Evolutionary conservation across 73 alveolate species (phyloP).

Genomic region (Paramecium caudatum): DNA sequence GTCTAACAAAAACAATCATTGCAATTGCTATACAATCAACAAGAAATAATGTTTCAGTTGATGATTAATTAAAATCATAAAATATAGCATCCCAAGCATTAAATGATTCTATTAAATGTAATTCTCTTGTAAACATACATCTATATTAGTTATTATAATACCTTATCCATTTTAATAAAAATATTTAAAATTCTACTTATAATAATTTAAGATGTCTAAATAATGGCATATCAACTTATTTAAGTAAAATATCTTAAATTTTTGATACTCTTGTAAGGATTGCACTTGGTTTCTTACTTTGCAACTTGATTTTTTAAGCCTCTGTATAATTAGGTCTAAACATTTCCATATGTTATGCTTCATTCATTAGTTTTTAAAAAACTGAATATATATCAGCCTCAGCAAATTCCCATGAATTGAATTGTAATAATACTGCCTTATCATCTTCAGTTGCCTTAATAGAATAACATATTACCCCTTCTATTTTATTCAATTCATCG

Average conservation of each 20-base stretch:
- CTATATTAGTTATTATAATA: not conserved
- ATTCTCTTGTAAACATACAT: conserved; percentile 77
- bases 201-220: conserved; percentile 73
- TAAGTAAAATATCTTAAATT: conserved; percentile 64
- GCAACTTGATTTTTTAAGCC: conserved; percentile 58
- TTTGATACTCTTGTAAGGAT: conserved; percentile 70
- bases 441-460: conserved; percentile 60
- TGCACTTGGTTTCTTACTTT: conserved; percentile 74
- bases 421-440: conserved; percentile 18
- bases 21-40: conserved; percentile 74
- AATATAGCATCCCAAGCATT: conserved; percentile 75
- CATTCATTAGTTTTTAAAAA: conserved; percentile 68
- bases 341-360: conserved; percentile 77
- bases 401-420: conserved; percentile 74
- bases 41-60: conserved; percentile 52
- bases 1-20: conserved; percentile 70
- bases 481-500: conserved; percentile 6
- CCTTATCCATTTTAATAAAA: conserved; percentile 75
- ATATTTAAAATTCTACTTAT: conserved; percentile 73
- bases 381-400: conserved; percentile 72
- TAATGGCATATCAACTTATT: conserved; percentile 70
- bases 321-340: conserved; percentile 76
- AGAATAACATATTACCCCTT: conserved; percentile 32
- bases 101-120: conserved; percentile 70
- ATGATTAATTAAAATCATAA: conserved; percentile 43